These are phyloP conservation scores for Trichosanthes truncata DNA, from an alignment of 306 rosid genomes.

Conservation along the genomic window DNA sequence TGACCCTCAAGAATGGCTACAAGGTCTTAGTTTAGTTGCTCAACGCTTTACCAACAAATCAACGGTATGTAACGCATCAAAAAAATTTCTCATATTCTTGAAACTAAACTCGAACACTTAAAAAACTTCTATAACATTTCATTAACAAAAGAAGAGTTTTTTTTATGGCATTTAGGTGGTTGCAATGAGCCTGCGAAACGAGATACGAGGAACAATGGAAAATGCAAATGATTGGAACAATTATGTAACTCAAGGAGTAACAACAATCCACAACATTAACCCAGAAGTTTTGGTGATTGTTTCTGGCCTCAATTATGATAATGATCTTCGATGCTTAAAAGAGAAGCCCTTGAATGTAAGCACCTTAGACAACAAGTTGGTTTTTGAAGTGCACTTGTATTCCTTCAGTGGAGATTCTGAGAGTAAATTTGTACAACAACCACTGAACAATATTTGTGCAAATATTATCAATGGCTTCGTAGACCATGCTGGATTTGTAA, in stretches of 20 bases:
- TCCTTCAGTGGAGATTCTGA: constrained; percentile 18
- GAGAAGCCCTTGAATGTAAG: not conserved
- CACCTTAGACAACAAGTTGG: constrained; percentile 26
- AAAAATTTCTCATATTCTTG: not conserved
- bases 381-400: constrained; percentile 33
- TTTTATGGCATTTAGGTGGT: constrained; percentile 17
- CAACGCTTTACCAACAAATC: constrained; percentile 16
- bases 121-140: not conserved
- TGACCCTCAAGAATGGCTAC: constrained; percentile 42
- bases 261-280: constrained; percentile 21
- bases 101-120: too few species aligned
- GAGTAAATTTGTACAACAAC: constrained; percentile 10
- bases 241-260: constrained; percentile 29
- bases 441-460: constrained; percentile 37
- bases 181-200: constrained; percentile 37
- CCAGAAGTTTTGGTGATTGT: constrained; percentile 20
- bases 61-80: constrained; percentile 11
- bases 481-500: constrained; percentile 27
- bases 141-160: not conserved
- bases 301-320: constrained; percentile 32
- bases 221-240: constrained; percentile 31
- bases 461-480: constrained; percentile 14
- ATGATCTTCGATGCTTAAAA: constrained; percentile 26
- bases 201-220: constrained; percentile 27
- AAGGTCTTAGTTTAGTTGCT: constrained; percentile 34